A percentile compares a stretch with the other conserved stretches of the same genome.
Evolutionary conservation across 192 early-diverging fungal genomes (phyloP).

Genomic region (Funneliformis mosseae): DNA sequence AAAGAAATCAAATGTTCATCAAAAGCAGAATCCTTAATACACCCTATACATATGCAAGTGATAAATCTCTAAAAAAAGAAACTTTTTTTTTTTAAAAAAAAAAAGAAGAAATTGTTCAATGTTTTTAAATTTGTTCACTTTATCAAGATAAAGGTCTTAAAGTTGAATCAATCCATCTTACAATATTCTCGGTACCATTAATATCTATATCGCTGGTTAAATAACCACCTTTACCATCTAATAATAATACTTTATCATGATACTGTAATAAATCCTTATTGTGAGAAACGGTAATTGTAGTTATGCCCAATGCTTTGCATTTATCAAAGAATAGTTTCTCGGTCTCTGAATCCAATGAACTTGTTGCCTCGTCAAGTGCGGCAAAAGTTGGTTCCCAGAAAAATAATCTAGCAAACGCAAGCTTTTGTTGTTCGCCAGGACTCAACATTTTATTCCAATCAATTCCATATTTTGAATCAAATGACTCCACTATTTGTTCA

Average conservation of each 20-base stretch:
- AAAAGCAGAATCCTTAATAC: too few species aligned
- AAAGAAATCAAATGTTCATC: too few species aligned
- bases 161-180: slow-evolving; percentile 26
- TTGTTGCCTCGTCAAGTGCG: slow-evolving; percentile 71
- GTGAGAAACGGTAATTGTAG: slow-evolving; percentile 91
- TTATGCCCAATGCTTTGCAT: slow-evolving; percentile 68
- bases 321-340: slow-evolving; percentile 60
- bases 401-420: slow-evolving; percentile 71
- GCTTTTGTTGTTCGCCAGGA: slow-evolving; percentile 76
- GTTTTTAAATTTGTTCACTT: too few species aligned
- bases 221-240: slow-evolving; percentile 37
- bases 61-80: too few species aligned
- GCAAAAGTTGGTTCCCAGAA: slow-evolving; percentile 76
- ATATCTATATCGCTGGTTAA: slow-evolving; percentile 29
- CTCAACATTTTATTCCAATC: slow-evolving; percentile 72
- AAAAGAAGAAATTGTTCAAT: too few species aligned
- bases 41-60: too few species aligned
- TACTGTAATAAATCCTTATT: slow-evolving; percentile 44
- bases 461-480: slow-evolving; percentile 47
- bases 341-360: slow-evolving; percentile 60
- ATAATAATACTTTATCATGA: slow-evolving; percentile 40
- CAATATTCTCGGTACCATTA: slow-evolving; percentile 17
- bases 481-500: slow-evolving; percentile 39
- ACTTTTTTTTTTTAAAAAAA: too few species aligned
- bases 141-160: not conserved